Conservation (phyloP, 768 basidiomycete species). For the Agrocybe praecox region DNA sequence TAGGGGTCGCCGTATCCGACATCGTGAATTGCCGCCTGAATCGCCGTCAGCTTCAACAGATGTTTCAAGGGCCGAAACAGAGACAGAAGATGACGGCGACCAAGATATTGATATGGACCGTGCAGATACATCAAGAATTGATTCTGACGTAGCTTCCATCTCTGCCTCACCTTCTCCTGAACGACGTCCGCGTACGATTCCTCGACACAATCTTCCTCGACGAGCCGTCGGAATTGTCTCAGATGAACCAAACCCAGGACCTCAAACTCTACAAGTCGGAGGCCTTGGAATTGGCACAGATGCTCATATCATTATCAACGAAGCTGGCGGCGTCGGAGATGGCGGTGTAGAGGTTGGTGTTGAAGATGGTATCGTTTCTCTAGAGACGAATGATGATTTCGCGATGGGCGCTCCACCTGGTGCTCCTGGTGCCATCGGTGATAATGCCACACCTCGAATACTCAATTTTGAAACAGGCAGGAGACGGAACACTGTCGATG, state of each 20-base stretch:
- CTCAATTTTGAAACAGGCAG: slow-evolving; percentile 20
- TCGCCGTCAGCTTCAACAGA: slow-evolving; percentile 43
- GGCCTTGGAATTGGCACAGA: slow-evolving; percentile 26
- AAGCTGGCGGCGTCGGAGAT: slow-evolving; percentile 34
- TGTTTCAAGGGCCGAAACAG: slow-evolving; percentile 68
- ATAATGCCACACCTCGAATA: slow-evolving; percentile 26
- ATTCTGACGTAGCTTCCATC: slow-evolving; percentile 27
- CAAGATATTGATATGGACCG: slow-evolving; percentile 44
- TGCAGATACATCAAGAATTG: slow-evolving; percentile 19
- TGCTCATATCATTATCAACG: slow-evolving; percentile 48
- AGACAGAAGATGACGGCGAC: slow-evolving; percentile 76
- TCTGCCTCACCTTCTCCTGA: slow-evolving; percentile 36
- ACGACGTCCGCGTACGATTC: slow-evolving; percentile 24
- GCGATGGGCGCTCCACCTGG: slow-evolving; percentile 91
- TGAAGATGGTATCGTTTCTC: slow-evolving; percentile 74
- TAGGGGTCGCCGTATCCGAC: slow-evolving; percentile 24
- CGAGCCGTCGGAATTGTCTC: slow-evolving; percentile 44
- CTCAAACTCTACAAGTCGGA: slow-evolving; percentile 24
- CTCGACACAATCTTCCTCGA: slow-evolving; percentile 22
- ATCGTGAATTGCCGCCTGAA: slow-evolving; percentile 25
- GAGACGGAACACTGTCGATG: slow-evolving; percentile 32
- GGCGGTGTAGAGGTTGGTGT: slow-evolving; percentile 51
- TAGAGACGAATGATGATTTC: slow-evolving; percentile 86
- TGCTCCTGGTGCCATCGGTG: slow-evolving; percentile 75
- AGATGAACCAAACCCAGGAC: slow-evolving; percentile 30